Base-by-base conservation (phyloP, 2,329 filamentous ascomycete genomes). In the Akanthomyces dipterigenus region DNA sequence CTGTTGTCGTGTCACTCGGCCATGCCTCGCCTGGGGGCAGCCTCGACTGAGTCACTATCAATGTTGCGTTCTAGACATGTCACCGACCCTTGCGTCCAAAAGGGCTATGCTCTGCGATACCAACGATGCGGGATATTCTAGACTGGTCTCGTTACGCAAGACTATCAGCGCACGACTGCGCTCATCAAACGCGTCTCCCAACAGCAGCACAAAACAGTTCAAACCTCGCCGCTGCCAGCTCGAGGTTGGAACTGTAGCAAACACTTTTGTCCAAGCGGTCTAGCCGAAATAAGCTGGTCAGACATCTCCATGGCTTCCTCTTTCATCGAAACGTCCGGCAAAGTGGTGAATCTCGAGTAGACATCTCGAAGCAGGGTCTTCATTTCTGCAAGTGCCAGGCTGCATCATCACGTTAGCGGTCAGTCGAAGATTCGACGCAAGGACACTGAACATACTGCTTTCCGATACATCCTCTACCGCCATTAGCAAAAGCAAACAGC, bases 201-300 rank as follows among this genome's bases (percentile, higher is more conserved):
- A 24, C 50, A 36, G 7, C 7, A 12, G 11, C n/a, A 34, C 40
- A 26, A 43, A 2, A 3, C 20, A 16, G 24, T 26, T 51, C 36
- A 51, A 18, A 11, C 11, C 18, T 61, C 46, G 28, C 53, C 24
- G 5, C 38, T 62, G 22, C 63, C 63, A 9, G 63, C 64, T 16
- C 73, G 61, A 26, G 77, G 74, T 16, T 76, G 66, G 63, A 86
- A 82, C 53, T 71, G 75, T 54, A 89, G 68, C 60, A 84, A 72
- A 65, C 87, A 89, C 57, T 72, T 80, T 69, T 87, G 81, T 6
- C 81, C 84, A 46, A 78, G 70, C 0, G 87, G 87, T 51, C 87
- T 77, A 18, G 85, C 82, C 9, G 87, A 88, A 60, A 89, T 88
- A 36, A 89, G 76, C 69, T 88, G 86, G 67, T 89, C 86, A 24